phyloP scores from a whole-genome alignment of 140 eudicot genomes.

The Senecio squalidus region DNA sequence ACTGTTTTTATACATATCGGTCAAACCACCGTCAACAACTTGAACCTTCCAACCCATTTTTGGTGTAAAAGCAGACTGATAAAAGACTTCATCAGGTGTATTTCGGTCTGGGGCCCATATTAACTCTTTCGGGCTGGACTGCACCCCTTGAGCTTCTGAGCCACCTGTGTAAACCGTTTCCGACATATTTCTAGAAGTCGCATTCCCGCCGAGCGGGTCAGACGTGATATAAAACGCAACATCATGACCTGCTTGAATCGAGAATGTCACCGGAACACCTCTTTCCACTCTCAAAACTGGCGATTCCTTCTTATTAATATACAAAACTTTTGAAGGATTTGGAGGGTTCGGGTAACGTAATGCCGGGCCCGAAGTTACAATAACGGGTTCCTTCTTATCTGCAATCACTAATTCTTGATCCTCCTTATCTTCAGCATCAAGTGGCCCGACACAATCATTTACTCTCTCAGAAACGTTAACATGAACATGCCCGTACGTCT shows the following conservation, averaged over 20 bases:
- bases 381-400: constrained; percentile 65
- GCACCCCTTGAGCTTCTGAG: constrained; percentile 83
- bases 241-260: constrained; percentile 94
- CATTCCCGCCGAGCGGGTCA: constrained; percentile 92
- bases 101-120: constrained; percentile 92
- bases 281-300: constrained; percentile 86
- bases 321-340: constrained; percentile 81
- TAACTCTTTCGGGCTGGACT: constrained; percentile 72
- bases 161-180: constrained; percentile 86
- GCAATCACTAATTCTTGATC: constrained; percentile 88
- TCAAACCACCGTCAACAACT: constrained; percentile 94
- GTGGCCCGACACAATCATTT: constrained; percentile 85
- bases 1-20: constrained; percentile 93
- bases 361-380: constrained; percentile 71
- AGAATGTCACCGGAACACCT: constrained; percentile 80
- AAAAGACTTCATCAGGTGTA: constrained; percentile 81
- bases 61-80: constrained; percentile 68
- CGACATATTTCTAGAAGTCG: constrained; percentile 63
- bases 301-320: constrained; percentile 87
- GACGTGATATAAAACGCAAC: constrained; percentile 89
- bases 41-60: constrained; percentile 98
- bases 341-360: constrained; percentile 93
- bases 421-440: constrained; percentile 85
- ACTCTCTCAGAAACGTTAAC: constrained; percentile 64
- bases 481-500: constrained; percentile 59